Evolutionary conservation across 192 early-diverging fungal genomes (phyloP), one percentile per base, ranked within the genome.

Genomic region (Coemansia sp.): DNA sequence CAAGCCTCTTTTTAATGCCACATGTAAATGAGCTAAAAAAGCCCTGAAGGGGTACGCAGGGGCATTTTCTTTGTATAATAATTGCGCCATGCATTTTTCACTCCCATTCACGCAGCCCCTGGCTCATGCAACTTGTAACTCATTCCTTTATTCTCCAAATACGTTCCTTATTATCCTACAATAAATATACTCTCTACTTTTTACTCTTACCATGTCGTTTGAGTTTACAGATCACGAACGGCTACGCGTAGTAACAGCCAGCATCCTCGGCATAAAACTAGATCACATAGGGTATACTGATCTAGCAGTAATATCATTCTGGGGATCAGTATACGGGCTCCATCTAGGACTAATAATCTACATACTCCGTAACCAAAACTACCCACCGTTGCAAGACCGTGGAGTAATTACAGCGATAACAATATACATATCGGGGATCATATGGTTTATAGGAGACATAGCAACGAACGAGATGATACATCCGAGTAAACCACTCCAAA

Each of bases 381-480:
- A 83, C 37, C 60, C 63, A 14, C 66, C 71, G 0, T 59, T 83
- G 5, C 37, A 59, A 16, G 66, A 55, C 11, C 61, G 55, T 1
- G 48, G 55, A 14, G 48, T 73, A 6, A 4, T 40, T 0, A 11
- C 69, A 0, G 56, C 74, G 48, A 34, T 43, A 1, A 0, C 69
- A 0, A 18, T 74, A 3, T 59, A 64, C n/a, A 3, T 71, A 10
- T 34, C 46, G 3, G 60, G 69, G 9, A 23, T 75, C 1, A 20
- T 76, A 13, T 79, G 70, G 67, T 83, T 64, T 62, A 40, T 76
- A 33, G 76, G 82, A 33, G 82, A 79, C 46, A 50, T 75, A 14
- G 28, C 39, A 0, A 40, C 77, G 21, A 70, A 79, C 48, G 70
- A 70, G 11, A 42, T 83, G 65, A 34, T 78, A 1, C 76, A 78